Percentiles rank a stretch among this genome's conserved stretches.
These are phyloP conservation scores for Daldinia grandis DNA, from an alignment of 495 filamentous ascomycete genomes.

Conservation along the genomic window DNA sequence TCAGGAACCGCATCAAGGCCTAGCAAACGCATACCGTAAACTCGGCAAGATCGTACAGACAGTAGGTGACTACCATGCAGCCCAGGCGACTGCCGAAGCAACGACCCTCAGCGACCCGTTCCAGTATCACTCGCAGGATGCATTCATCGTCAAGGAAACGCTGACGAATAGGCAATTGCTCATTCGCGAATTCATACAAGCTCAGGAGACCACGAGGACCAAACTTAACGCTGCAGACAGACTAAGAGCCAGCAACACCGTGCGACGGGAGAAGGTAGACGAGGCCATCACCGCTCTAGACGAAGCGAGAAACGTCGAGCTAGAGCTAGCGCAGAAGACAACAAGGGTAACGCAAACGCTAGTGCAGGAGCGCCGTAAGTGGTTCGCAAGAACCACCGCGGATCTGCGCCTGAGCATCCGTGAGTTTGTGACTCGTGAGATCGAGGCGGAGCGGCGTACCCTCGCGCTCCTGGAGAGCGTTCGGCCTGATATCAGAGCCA, in stretches of 20 bases:
- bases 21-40: constrained; percentile 91
- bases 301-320: constrained; percentile 81
- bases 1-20: constrained; percentile 88
- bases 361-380: constrained; percentile 85
- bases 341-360: constrained; percentile 89
- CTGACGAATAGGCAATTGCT: constrained; percentile 98
- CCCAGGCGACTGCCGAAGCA: constrained; percentile 95
- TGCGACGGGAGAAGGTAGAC: constrained; percentile 93
- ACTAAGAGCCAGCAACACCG: constrained; percentile 81
- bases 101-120: constrained; percentile 94
- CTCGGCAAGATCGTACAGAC: constrained; percentile 92
- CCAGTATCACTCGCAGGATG: constrained; percentile 93
- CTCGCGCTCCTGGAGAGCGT: constrained; percentile 92
- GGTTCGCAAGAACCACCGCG: constrained; percentile 85
- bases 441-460: constrained; percentile 92
- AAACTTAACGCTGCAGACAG: constrained; percentile 86
- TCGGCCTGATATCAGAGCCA: constrained; percentile 89
- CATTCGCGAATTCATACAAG: constrained; percentile 90
- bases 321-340: constrained; percentile 81
- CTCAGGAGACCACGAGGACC: constrained; percentile 79
- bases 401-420: constrained; percentile 83
- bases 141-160: constrained; percentile 98
- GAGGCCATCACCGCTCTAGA: constrained; percentile 90
- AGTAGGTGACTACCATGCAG: constrained; percentile 94
- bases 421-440: constrained; percentile 93